Evolutionary conservation across 2,329 filamentous ascomycete species (phyloP).

Genomic region (Didymella pinodella): DNA sequence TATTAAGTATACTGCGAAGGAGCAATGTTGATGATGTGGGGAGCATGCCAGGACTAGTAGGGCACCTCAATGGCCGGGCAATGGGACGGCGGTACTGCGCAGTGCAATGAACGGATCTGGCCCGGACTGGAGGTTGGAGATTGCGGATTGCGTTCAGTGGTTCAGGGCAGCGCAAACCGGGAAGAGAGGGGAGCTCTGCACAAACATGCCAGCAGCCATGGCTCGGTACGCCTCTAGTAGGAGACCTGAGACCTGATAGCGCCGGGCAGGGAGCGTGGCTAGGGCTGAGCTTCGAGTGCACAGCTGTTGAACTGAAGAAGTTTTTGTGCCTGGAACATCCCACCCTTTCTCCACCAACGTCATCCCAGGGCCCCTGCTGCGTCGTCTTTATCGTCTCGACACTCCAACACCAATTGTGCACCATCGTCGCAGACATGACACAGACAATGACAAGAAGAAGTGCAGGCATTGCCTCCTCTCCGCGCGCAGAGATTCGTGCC

Average conservation of each 20-base stretch:
- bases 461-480: neutral
- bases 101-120: constrained; percentile 4
- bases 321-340: constrained; percentile 18
- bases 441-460: neutral
- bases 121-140: neutral
- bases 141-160: constrained; percentile 1
- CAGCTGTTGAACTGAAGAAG: constrained; percentile 20
- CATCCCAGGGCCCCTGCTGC: constrained; percentile 4
- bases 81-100: neutral
- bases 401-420: neutral
- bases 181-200: neutral
- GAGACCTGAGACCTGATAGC: constrained; percentile 1
- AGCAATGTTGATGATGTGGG: neutral
- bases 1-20: neutral
- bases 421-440: neutral
- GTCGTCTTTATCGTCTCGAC: neutral
- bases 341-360: constrained; percentile 15
- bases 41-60: constrained; percentile 15
- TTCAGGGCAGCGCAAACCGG: constrained; percentile 7
- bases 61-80: constrained; percentile 4
- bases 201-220: constrained; percentile 3
- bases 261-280: constrained; percentile 18
- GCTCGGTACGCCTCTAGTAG: constrained; percentile 3
- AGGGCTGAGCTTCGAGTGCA: constrained; percentile 16
- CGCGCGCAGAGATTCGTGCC: neutral